Evolutionary conservation across 2,329 filamentous ascomycete genomes (phyloP), one percentile per base, ranked within the genome.

Genomic region (Aspergillus proliferans): DNA sequence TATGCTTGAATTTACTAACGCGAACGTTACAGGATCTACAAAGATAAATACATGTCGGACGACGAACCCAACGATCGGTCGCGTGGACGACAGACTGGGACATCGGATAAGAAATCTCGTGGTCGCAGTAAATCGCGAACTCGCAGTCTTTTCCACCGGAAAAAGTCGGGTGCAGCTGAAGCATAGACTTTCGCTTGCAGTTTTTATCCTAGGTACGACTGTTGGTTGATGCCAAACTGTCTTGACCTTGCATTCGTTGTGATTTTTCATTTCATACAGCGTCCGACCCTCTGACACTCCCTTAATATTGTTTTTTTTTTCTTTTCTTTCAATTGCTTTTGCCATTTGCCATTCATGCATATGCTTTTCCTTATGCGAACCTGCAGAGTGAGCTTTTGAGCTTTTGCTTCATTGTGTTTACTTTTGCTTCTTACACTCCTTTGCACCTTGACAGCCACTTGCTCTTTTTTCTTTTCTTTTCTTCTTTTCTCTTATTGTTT

Each of bases 11-110:
- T 12, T 36, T 14, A 47, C 10, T 41, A 43, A 38, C 44, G 54
- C 38, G 52, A 50, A 42, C 3, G 26, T 26, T 21, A 19, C 47
- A 95, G 90, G 91, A 97, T 97, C 59, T 91, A 96, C 76, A 97
- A 97, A 70, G 74, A 89, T 49, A 97, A 97, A 66, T 97, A 97
- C 67, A 78, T 79, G 73, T 82, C 85, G 52, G 87, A 88, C 22
- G 82, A 85, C 34, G 75, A 69, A 18, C 61, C 67, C 44, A 57
- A 57, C 64, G 49, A 63, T 15, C 59, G 51, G 57, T 61, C 66
- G 22, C 68, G 66, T 52, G 61, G 64, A 18, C 60, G 62, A 49
- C 65, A 62, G 39, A 56, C 70, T 50, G 68, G 68, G 51, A 76
- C 71, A 55, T 75, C 75, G 53, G 78, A 77, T 44, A 87, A 86